These are phyloP conservation scores for Thalassiosira hispida DNA, from an alignment of 352 stramenopile genomes.

Conservation along the genomic window DNA sequence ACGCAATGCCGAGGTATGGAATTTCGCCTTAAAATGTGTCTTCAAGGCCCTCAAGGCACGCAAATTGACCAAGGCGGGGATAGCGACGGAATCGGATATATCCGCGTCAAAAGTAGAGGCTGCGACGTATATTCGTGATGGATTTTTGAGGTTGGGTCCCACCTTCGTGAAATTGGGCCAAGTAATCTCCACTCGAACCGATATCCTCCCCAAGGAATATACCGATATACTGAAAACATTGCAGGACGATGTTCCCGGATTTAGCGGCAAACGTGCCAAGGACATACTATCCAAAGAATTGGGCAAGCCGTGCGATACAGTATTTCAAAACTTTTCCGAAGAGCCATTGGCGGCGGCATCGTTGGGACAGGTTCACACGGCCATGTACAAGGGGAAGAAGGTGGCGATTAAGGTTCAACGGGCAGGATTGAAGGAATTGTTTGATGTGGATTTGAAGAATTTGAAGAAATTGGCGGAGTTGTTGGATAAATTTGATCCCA, in stretches of 20 bases:
- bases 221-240: constrained; percentile 86
- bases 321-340: constrained; percentile 90
- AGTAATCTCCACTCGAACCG: constrained; percentile 81
- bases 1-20: constrained; percentile 85
- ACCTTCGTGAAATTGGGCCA: constrained; percentile 88
- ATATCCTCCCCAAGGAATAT: constrained; percentile 85
- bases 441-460: constrained; percentile 89
- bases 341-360: constrained; percentile 89
- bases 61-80: constrained; percentile 70
- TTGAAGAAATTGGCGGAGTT: constrained; percentile 85
- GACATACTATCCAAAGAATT: constrained; percentile 60
- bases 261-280: constrained; percentile 65
- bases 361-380: no score
- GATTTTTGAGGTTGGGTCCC: constrained; percentile 83
- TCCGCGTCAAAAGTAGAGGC: constrained; percentile 70
- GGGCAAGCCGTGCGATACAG: constrained; percentile 76
- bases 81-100: constrained; percentile 67
- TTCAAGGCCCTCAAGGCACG: constrained; percentile 82
- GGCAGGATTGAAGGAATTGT: constrained; percentile 86
- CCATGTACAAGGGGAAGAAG: constrained; percentile 88
- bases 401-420: constrained; percentile 92
- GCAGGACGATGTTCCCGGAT: constrained; percentile 84
- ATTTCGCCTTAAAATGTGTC: constrained; percentile 81
- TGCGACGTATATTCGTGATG: constrained; percentile 83
- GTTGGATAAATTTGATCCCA: constrained; percentile 88